These are phyloP conservation scores for Ascochyta rabiei DNA, from an alignment of 2,329 filamentous ascomycete species.

Conservation along the genomic window DNA sequence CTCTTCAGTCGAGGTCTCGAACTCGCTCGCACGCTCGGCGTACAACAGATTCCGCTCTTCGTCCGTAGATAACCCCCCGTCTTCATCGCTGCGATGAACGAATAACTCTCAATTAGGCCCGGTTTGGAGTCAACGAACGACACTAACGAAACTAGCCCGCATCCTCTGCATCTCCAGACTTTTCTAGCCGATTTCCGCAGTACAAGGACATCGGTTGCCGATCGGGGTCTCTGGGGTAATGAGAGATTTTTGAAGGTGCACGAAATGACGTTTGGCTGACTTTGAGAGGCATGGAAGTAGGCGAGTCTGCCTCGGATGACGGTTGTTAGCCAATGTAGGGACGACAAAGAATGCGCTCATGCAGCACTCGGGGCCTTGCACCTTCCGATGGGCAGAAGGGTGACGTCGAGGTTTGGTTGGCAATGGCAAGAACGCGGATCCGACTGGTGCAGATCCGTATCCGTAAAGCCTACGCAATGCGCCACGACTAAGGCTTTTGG, in stretches of 20 bases:
- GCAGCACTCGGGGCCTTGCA: conserved; percentile 6
- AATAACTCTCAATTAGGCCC: conserved; percentile 5
- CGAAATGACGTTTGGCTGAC: neutral
- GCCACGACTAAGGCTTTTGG: conserved; percentile 5
- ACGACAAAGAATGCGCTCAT: conserved; percentile 4
- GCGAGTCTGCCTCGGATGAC: conserved; percentile 2
- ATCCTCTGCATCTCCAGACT: conserved; percentile 20
- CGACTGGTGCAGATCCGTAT: conserved; percentile 12
- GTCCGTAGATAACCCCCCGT: conserved; percentile 14
- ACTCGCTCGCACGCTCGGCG: conserved; percentile 24
- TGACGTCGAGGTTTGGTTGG: conserved; percentile 14
- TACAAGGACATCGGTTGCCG: conserved; percentile 2
- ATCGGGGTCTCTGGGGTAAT: neutral
- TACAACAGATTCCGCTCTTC: conserved; percentile 22
- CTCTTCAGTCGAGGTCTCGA: conserved; percentile 6
- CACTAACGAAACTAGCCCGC: conserved; percentile 15
- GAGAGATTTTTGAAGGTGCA: neutral
- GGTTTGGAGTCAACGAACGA: neutral
- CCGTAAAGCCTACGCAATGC: conserved; percentile 10
- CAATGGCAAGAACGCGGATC: conserved; percentile 1
- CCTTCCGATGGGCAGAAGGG: conserved; percentile 14
- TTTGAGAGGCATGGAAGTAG: neutral
- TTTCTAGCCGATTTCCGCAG: conserved; percentile 16
- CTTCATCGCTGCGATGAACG: conserved; percentile 7
- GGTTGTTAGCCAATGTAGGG: neutral